Conservation (phyloP, 129 eudicot genomes). For the Arctium minus region DNA sequence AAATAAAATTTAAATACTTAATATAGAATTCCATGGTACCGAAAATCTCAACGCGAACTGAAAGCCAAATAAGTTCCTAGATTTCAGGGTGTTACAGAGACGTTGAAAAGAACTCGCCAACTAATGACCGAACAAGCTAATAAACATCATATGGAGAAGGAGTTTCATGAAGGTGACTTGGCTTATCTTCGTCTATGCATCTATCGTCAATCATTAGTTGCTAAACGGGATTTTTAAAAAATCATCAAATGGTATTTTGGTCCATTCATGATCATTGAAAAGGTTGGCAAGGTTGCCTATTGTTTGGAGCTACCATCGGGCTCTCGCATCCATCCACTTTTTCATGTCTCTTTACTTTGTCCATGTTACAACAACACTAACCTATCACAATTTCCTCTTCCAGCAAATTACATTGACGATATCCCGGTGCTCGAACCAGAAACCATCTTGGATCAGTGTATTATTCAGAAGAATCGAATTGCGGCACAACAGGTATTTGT, state of each 20-base stretch:
- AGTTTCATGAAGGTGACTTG: background rate
- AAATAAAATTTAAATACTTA: too few relatives aligned
- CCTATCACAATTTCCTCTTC: background rate
- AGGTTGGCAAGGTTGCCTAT: background rate
- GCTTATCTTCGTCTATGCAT: background rate
- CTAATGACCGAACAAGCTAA: background rate
- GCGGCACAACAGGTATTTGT: background rate
- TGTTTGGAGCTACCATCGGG: background rate
- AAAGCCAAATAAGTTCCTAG: too few relatives aligned
- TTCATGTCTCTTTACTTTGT: background rate
- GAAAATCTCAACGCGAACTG: too few relatives aligned
- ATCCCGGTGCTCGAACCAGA: background rate
- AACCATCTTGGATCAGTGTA: background rate
- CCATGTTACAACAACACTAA: background rate
- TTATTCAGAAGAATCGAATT: background rate
- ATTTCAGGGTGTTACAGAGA: background rate
- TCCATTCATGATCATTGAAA: background rate
- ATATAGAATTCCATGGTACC: too few relatives aligned
- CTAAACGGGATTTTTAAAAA: background rate
- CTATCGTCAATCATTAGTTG: background rate
- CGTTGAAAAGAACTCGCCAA: background rate
- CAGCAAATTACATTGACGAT: background rate
- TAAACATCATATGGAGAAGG: background rate
- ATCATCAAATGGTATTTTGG: background rate
- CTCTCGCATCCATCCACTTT: background rate